Evolutionary conservation across 1,284 basidiomycete genomes (phyloP).

Genomic region (Phellinidium pouzarii): DNA sequence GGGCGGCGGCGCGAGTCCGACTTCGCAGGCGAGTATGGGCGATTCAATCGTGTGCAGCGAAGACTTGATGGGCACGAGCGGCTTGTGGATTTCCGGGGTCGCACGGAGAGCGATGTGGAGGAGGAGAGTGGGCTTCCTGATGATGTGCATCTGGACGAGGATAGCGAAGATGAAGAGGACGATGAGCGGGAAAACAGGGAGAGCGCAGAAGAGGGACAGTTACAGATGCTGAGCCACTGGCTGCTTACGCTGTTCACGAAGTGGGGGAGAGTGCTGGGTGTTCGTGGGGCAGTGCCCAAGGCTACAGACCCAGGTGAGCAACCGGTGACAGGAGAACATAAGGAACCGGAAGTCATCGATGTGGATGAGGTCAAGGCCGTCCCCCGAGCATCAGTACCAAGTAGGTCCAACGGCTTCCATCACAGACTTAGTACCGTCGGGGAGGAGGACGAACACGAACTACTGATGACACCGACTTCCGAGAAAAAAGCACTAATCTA

Average conservation of each 20-base stretch:
- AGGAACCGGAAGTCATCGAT: neutral
- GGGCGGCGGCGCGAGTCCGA: slow-evolving; percentile 31
- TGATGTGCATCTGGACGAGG: slow-evolving; percentile 9
- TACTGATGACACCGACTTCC: neutral
- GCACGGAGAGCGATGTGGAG: slow-evolving; percentile 69
- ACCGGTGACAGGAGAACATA: neutral
- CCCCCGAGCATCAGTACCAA: neutral
- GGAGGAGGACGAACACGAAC: slow-evolving; percentile 13
- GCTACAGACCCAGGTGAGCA: neutral
- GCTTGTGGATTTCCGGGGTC: slow-evolving; percentile 57
- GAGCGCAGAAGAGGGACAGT: slow-evolving; percentile 44
- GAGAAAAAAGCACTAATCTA: too few species aligned
- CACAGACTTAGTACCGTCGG: slow-evolving; percentile 17
- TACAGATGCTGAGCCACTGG: slow-evolving; percentile 62
- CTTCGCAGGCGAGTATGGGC: slow-evolving; percentile 36
- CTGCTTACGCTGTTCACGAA: slow-evolving; percentile 65
- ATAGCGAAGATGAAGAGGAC: slow-evolving; percentile 14
- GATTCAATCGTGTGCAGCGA: slow-evolving; percentile 61
- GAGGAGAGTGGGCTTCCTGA: slow-evolving; percentile 50
- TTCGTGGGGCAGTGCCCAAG: slow-evolving; percentile 21
- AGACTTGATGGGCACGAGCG: slow-evolving; percentile 53
- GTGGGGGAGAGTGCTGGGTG: slow-evolving; percentile 38
- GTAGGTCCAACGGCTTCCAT: slow-evolving; percentile 3
- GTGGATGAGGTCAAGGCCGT: neutral
- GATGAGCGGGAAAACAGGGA: slow-evolving; percentile 21